phyloP scores from a whole-genome alignment of 1,139 yeast species.

The Nadsonia commutata region DNA sequence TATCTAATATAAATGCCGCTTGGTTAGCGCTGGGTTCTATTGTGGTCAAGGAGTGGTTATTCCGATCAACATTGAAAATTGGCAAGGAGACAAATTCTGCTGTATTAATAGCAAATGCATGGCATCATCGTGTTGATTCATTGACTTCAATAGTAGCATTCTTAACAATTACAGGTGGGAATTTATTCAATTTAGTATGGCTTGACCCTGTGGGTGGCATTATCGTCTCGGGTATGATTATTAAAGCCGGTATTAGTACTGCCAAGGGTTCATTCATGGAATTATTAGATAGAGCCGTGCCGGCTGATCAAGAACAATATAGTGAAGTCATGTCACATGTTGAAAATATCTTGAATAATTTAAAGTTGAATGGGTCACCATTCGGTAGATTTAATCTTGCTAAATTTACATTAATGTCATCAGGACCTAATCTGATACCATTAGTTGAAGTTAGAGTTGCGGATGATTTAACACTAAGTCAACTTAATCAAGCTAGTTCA shows the following conservation, averaged over 20 bases:
- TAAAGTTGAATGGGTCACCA: neutral
- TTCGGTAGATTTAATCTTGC: neutral
- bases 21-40: conserved; percentile 91
- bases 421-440: neutral
- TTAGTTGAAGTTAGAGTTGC: neutral
- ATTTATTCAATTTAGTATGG: conserved; percentile 62
- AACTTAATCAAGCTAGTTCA: neutral
- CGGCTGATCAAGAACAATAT: conserved; percentile 9
- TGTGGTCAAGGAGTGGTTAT: conserved; percentile 72
- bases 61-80: conserved; percentile 62
- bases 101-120: conserved; percentile 88
- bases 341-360: neutral
- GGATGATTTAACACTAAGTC: neutral
- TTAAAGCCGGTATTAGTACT: conserved; percentile 74
- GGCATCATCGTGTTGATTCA: conserved; percentile 98
- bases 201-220: conserved; percentile 87
- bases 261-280: conserved; percentile 57
- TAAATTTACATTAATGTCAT: neutral
- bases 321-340: neutral
- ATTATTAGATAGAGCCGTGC: conserved; percentile 41
- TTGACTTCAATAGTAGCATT: conserved; percentile 85
- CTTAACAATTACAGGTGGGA: conserved; percentile 75
- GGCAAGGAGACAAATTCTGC: conserved; percentile 70
- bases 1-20: conserved; percentile 78
- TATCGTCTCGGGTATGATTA: conserved; percentile 63